A percentile compares a stretch with the other conserved stretches of the same genome.
Evolutionary conservation across 768 basidiomycete genomes (phyloP).

Genomic region (Mycena vulgaris): DNA sequence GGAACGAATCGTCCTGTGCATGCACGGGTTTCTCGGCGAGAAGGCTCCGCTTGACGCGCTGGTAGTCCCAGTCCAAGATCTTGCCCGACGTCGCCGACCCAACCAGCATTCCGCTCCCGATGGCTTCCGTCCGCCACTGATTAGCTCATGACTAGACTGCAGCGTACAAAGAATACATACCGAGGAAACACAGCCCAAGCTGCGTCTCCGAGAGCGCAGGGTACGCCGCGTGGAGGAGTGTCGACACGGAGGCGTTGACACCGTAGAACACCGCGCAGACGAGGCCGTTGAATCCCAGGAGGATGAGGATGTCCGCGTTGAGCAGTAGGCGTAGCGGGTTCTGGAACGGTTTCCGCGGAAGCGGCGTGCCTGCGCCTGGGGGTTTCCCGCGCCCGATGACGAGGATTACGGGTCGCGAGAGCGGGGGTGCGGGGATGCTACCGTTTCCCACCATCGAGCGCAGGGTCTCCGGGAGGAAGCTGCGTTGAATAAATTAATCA

Average conservation of each 20-base stretch:
- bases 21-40: slow-evolving; percentile 47
- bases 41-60: slow-evolving; percentile 54
- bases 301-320: slow-evolving; percentile 69
- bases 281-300: slow-evolving; percentile 67
- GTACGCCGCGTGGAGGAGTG: slow-evolving; percentile 72
- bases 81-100: slow-evolving; percentile 74
- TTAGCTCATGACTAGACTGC: neutral
- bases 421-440: slow-evolving; percentile 58
- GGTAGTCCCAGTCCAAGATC: slow-evolving; percentile 78
- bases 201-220: slow-evolving; percentile 72
- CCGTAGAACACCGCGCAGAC: slow-evolving; percentile 72
- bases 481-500: too few relatives aligned
- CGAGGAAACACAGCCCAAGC: slow-evolving; percentile 83
- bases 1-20: slow-evolving; percentile 60
- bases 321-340: slow-evolving; percentile 73
- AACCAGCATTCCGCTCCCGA: slow-evolving; percentile 79
- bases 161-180: slow-evolving; percentile 2
- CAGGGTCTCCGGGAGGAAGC: slow-evolving; percentile 69
- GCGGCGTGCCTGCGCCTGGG: neutral
- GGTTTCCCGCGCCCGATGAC: slow-evolving; percentile 52
- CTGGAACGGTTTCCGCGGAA: slow-evolving; percentile 54
- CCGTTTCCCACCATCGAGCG: slow-evolving; percentile 70
- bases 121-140: slow-evolving; percentile 52
- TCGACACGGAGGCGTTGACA: slow-evolving; percentile 73
- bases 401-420: slow-evolving; percentile 71